Conservation (phyloP, 176 grass and related monocot species). For the Phoenix dactylifera region DNA sequence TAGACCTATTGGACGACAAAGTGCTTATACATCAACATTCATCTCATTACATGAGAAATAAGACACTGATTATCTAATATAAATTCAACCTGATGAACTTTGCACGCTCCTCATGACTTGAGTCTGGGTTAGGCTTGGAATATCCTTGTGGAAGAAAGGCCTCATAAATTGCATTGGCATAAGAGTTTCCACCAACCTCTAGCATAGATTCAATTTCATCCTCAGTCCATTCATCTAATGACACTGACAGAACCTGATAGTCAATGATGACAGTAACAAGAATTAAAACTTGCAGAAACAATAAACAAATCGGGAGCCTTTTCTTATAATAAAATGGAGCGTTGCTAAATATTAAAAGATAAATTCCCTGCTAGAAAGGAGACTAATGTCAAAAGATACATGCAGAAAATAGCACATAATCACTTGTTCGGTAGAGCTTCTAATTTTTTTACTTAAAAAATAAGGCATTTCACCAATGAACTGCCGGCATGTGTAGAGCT, state of each 20-base stretch:
- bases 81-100: slow-evolving; percentile 58
- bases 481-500: too few species aligned
- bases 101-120: slow-evolving; percentile 39
- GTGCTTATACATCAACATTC: background rate
- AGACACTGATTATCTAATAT: background rate
- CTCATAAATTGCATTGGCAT: slow-evolving; percentile 73
- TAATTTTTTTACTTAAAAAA: too few species aligned
- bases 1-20: slow-evolving; percentile 41
- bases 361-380: too few species aligned
- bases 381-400: too few species aligned
- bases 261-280: background rate
- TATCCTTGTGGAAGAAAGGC: slow-evolving; percentile 68
- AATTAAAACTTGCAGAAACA: background rate
- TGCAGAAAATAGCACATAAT: too few species aligned
- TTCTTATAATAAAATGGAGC: too few species aligned
- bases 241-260: slow-evolving; percentile 52
- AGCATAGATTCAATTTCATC: slow-evolving; percentile 60
- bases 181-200: slow-evolving; percentile 81
- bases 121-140: slow-evolving; percentile 47
- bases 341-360: too few species aligned
- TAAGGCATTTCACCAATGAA: too few species aligned
- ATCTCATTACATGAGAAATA: background rate
- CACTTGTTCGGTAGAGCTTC: too few species aligned
- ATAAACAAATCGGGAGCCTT: too few species aligned
- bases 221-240: slow-evolving; percentile 70